Conservation (phyloP, 257 asterid species). For the Primulina eburnea region DNA sequence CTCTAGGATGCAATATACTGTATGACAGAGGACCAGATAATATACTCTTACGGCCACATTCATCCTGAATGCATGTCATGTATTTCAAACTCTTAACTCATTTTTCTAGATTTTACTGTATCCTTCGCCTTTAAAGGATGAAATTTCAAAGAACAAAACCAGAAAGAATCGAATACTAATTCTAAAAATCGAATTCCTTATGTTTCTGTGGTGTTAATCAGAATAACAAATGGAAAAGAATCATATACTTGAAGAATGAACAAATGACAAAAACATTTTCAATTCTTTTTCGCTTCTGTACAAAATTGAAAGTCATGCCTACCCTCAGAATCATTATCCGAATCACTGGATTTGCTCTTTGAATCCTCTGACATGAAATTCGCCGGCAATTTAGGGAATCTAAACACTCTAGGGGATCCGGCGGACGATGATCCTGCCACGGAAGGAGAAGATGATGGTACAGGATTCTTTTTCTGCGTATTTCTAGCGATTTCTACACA, state of each 20-base stretch:
- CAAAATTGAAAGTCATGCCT: slow-evolving; percentile 7
- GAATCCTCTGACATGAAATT: slow-evolving; percentile 40
- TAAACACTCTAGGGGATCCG: slow-evolving; percentile 35
- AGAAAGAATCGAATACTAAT: background rate
- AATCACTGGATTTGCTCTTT: slow-evolving; percentile 35
- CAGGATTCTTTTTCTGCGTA: slow-evolving; percentile 38
- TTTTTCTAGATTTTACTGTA: background rate
- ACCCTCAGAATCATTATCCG: slow-evolving; percentile 27
- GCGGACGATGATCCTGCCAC: slow-evolving; percentile 32
- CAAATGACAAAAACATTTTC: slow-evolving; percentile 10
- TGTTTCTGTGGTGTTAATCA: background rate
- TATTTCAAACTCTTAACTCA: no score
- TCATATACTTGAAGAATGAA: background rate
- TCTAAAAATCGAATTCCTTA: background rate
- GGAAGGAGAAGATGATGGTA: slow-evolving; percentile 23
- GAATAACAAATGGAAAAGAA: background rate
- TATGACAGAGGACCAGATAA: no score
- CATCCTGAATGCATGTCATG: no score
- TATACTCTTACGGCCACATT: no score
- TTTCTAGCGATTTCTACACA: slow-evolving; percentile 49
- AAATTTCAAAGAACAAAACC: background rate
- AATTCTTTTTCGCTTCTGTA: slow-evolving; percentile 14
- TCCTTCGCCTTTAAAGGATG: background rate
- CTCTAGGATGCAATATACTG: no score
- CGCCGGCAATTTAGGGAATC: slow-evolving; percentile 45